phyloP scores from a whole-genome alignment of 2,329 filamentous ascomycete species.

The Rutstroemia sp. region DNA sequence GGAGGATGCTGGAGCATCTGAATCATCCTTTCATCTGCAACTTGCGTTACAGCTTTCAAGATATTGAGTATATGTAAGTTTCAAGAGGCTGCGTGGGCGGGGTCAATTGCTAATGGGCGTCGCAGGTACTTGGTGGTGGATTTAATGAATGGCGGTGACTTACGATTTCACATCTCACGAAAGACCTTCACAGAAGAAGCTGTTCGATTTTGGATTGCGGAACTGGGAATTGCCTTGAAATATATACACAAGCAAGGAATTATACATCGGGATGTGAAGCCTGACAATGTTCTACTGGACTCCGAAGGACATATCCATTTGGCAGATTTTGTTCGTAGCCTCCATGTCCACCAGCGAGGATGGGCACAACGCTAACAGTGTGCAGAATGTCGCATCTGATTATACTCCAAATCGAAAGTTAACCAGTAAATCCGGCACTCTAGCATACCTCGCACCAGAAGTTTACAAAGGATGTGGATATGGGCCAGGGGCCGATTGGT shows the following conservation, averaged over 20 bases:
- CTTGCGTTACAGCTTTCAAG: conserved; percentile 96
- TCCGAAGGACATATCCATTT: conserved; percentile 91
- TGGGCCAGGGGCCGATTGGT: conserved; percentile 89
- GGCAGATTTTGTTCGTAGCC: conserved; percentile 78
- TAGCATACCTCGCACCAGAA: conserved; percentile 93
- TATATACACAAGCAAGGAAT: conserved; percentile 84
- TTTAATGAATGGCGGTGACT: conserved; percentile 93
- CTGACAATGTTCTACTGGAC: conserved; percentile 83
- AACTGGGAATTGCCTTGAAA: conserved; percentile 82
- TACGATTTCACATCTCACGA: conserved; percentile 94
- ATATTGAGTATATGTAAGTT: conserved; percentile 93
- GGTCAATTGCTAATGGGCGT: not conserved
- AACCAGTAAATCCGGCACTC: conserved; percentile 92
- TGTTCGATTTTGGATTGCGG: conserved; percentile 93
- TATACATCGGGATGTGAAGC: conserved; percentile 86
- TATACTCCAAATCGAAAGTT: conserved; percentile 73
- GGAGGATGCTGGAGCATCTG: conserved; percentile 95
- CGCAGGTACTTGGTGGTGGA: conserved; percentile 84
- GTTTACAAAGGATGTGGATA: conserved; percentile 91
- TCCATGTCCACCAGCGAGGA: not conserved
- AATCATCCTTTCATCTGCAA: conserved; percentile 99
- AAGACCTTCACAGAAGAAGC: conserved; percentile 98
- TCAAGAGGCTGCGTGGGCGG: not conserved
- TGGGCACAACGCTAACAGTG: conserved; percentile 30
- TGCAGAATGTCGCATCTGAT: conserved; percentile 91